Evolutionary conservation across 805 yeast species (phyloP).

Genomic region (Ogataea zsoltii): DNA sequence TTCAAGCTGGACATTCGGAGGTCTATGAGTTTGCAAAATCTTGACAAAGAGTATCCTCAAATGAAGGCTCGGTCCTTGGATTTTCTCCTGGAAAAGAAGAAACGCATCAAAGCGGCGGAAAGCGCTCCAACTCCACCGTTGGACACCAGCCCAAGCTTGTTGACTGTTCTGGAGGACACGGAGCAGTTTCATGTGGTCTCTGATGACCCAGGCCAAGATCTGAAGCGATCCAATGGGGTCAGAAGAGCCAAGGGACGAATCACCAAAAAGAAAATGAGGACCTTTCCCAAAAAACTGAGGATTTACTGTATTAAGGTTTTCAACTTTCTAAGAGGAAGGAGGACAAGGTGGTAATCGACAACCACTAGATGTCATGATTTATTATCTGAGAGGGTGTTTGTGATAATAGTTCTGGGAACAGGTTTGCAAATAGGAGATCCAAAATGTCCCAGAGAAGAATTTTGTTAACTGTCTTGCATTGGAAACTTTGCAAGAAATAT

Average conservation of each 20-base stretch:
- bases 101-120: background rate
- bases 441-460: conserved; percentile 41
- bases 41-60: conserved; percentile 1
- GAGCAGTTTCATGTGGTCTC: background rate
- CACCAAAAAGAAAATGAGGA: background rate
- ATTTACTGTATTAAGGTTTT: background rate
- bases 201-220: background rate
- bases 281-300: background rate
- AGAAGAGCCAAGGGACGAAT: background rate
- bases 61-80: conserved; percentile 1
- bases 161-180: background rate
- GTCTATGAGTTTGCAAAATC: conserved; percentile 5
- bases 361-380: background rate
- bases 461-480: conserved; percentile 43
- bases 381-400: conserved; percentile 15
- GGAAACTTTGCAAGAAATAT: conserved; percentile 35
- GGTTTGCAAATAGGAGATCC: conserved; percentile 41
- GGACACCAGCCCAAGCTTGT: background rate
- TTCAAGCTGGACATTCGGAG: background rate
- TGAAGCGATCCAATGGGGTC: background rate
- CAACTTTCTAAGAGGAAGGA: background rate
- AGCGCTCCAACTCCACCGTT: background rate
- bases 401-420: conserved; percentile 38
- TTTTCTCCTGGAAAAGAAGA: background rate
- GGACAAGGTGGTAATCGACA: background rate